Base-by-base conservation (phyloP, 805 yeast genomes). In the Zygosaccharomyces kombuchaensis region DNA sequence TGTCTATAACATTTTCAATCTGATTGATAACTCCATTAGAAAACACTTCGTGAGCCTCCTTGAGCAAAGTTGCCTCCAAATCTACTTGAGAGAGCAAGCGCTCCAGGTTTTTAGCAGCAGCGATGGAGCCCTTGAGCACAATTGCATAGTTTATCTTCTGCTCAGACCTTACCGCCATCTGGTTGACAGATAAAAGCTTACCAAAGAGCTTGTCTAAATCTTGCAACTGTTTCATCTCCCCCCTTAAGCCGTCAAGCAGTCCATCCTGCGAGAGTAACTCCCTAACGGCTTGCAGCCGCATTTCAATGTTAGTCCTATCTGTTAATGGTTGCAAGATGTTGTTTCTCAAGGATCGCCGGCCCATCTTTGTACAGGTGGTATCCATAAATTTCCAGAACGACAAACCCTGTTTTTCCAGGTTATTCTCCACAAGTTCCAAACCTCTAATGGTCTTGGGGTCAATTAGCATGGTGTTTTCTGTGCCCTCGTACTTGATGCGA, bases 251-350 rank as follows among this genome's bases (percentile, higher is more conserved):
- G 14, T 44, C 37, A 2, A 59, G 21, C 2, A 55, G 26, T 3
- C 42, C 40, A 5, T 53, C 52, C 8, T 63, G 46, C 0, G 34
- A 38, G 8, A 58, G 44, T 12, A 76, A 51, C 44, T 72, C 76
- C 31, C 61, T 53, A 0, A 74, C 71, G 1, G 75, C 60, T 3
- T 62, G 63, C 9, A 64, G 52, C 32, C 80, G 59, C 32, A 66
- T 52, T 9, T 53, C 45, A 2, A 76, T 65, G 17, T 72, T 66
- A 0, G 51, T 48, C 13, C 46, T 48, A 49, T 72, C 71, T 0
- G 76, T 72, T 12, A 75, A 52, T 0, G 80, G 80, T 46, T 75
- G 80, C n/a, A 75, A 48, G 2, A 75, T 66, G 42, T 66, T 73
- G 29, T 63, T 70, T 48, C 67, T 65, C 39, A 76, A 54, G 6